Base-by-base conservation (phyloP, 106 monocot genomes). In the Iris macrosiphon region DNA sequence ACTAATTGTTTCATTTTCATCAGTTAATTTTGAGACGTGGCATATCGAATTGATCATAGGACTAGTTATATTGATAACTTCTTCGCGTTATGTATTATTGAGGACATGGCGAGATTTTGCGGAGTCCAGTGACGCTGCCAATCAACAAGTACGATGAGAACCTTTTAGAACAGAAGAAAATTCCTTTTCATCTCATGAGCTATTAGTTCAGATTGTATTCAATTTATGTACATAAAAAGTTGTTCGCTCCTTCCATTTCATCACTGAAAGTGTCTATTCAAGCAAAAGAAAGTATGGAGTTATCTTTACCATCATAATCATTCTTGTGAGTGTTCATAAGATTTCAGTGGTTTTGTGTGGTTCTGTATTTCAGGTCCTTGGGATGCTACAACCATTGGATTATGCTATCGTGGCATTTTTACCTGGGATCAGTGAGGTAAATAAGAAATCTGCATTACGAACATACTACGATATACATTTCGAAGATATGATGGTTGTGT, bases 361-460 rank as follows among this genome's bases (percentile, higher is more conserved):
- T 43, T 60, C 32, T 26, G 30, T 14, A 23, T 45, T 53, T 74
- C 71, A 90, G 96, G 77, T 90, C 21, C 80, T 96, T 61, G 56
- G 75, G 56, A 63, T 72, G 12, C 57, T 96, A n/a, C 57, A 96
- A 46, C 85, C 79, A 42, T 64, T 80, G 24, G 95, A 96, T 70
- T 82, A 66, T 70, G 10, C 79, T 18, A 30, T 86, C 3, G 89
- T 96, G 42, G 76, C 96, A 44, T 75, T 86, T 74, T 77, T 96
- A 18, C 77, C 96, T 33, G 96, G 96, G 31, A 77, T 96, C 49
- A 83, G 86, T 62, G 96, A 96, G 90, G 96, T 90, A 82, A 50
- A 44, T 19, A 38, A 15, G n/a, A n/a, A 15, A 38, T 41, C 49
- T 15, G 13, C 30, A n/a, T n/a, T n/a, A n/a, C n/a, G n/a, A n/a